Percentiles rank a stretch among this genome's conserved stretches.
These are phyloP conservation scores for Plantago lanceolata DNA, from an alignment of 305 asterid species.

Conservation along the genomic window DNA sequence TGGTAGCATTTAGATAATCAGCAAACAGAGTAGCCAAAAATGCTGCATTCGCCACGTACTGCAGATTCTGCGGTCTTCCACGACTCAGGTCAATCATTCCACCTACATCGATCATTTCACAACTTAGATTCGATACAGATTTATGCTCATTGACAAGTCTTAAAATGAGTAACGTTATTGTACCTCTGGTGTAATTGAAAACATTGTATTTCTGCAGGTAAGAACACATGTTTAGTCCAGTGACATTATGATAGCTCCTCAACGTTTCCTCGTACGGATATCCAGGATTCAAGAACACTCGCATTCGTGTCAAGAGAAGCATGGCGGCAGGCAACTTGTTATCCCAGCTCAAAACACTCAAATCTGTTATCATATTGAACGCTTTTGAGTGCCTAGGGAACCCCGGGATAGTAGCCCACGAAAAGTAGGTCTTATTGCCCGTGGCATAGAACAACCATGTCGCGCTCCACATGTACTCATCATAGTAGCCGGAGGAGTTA, in stretches of 20 bases:
- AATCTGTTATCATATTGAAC: conserved; percentile 40
- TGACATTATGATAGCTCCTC: conserved; percentile 51
- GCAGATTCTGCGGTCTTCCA: conserved; percentile 57
- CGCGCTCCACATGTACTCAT: conserved; percentile 79
- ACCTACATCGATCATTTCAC: conserved; percentile 38
- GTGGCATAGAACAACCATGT: conserved; percentile 86
- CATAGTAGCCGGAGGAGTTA: conserved; percentile 66
- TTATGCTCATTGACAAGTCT: not conserved
- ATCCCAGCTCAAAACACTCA: conserved; percentile 82
- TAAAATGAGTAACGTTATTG: not conserved
- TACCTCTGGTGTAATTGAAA: conserved; percentile 73
- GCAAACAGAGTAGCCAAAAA: conserved; percentile 69
- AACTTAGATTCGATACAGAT: not conserved
- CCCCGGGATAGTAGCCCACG: conserved; percentile 48
- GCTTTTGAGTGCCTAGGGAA: conserved; percentile 42
- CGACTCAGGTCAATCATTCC: conserved; percentile 64
- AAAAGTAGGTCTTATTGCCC: conserved; percentile 51
- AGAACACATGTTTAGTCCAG: conserved; percentile 76
- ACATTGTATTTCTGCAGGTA: conserved; percentile 53
- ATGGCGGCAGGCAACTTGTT: conserved; percentile 86
- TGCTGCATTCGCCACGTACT: conserved; percentile 79
- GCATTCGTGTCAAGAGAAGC: conserved; percentile 57
- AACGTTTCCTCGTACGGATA: conserved; percentile 85
- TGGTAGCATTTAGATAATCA: conserved; percentile 65
- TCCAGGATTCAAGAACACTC: conserved; percentile 73